Conservation (phyloP, 257 asterid genomes). For the Phtheirospermum japonicum region DNA sequence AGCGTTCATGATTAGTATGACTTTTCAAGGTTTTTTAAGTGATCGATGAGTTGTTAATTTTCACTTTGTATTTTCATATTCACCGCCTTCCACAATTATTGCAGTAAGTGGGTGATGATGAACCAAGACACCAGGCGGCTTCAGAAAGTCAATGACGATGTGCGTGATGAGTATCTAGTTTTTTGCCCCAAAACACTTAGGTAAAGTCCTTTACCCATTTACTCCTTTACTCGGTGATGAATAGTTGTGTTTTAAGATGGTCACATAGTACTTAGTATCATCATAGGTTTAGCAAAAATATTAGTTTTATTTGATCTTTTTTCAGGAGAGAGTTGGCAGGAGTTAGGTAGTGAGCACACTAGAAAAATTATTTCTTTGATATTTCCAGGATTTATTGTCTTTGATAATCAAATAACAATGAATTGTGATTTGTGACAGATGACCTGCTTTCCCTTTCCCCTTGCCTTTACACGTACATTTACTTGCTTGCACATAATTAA, state of each 20-base stretch:
- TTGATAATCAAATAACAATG: too few species aligned
- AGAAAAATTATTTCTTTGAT: not conserved
- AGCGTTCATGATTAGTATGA: not conserved
- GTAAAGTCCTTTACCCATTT: conserved; percentile 36
- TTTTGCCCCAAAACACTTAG: conserved; percentile 75
- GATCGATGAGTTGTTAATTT: not conserved
- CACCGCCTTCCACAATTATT: conserved; percentile 22
- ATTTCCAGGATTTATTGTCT: not conserved
- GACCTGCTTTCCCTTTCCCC: not conserved
- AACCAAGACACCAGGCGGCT: conserved; percentile 87
- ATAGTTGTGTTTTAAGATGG: conserved; percentile 11
- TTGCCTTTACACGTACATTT: not conserved
- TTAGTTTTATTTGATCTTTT: not conserved
- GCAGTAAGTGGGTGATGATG: conserved; percentile 99
- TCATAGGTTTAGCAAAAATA: not conserved
- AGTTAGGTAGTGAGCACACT: too few species aligned
- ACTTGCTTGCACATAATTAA: not conserved
- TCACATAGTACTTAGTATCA: not conserved
- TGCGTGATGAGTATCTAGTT: conserved; percentile 68
- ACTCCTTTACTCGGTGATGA: conserved; percentile 1
- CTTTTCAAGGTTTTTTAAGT: conserved; percentile 3
- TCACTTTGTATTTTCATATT: not conserved
- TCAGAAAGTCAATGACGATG: conserved; percentile 90
- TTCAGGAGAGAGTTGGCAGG: too few species aligned
- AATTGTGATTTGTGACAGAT: not conserved